These are phyloP conservation scores for Takakia lepidozioides DNA, from an alignment of 225 moss, liverwort and hornwort genomes.

Conservation along the genomic window DNA sequence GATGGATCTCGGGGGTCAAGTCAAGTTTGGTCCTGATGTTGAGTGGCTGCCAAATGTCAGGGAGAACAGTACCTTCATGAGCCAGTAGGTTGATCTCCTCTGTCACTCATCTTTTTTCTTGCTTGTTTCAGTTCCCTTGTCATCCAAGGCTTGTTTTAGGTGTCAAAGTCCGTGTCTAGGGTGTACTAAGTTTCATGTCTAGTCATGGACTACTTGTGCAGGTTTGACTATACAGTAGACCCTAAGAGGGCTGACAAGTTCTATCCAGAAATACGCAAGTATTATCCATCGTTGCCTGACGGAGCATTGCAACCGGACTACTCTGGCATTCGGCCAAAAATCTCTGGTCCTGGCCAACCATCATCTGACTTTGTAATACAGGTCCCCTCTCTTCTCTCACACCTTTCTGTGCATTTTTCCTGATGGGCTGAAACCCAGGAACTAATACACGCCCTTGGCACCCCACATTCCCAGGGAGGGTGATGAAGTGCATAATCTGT, in stretches of 20 bases:
- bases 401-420: too few species aligned
- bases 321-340: constrained; percentile 86
- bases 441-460: too few species aligned
- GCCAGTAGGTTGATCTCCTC: constrained; percentile 26
- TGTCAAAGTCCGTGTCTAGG: too few species aligned
- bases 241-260: constrained; percentile 57
- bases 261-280: constrained; percentile 67
- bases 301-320: constrained; percentile 69
- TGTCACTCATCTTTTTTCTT: constrained; percentile 3
- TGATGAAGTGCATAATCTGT: too few species aligned
- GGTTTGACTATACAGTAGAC: constrained; percentile 78
- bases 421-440: too few species aligned
- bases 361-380: constrained; percentile 80
- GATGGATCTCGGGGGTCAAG: constrained; percentile 74
- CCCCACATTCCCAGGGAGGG: too few species aligned
- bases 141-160: too few species aligned
- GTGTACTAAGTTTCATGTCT: too few species aligned
- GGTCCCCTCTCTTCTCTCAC: too few species aligned
- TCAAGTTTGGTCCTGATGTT: constrained; percentile 90
- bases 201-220: constrained; percentile 17
- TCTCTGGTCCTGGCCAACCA: constrained; percentile 67
- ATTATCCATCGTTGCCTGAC: constrained; percentile 74
- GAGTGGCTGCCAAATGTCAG: constrained; percentile 74
- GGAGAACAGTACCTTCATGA: constrained; percentile 40
- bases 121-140: too few species aligned